These are phyloP conservation scores for Xylaria sp. DNA, from an alignment of 2,329 filamentous ascomycete species.

Conservation along the genomic window DNA sequence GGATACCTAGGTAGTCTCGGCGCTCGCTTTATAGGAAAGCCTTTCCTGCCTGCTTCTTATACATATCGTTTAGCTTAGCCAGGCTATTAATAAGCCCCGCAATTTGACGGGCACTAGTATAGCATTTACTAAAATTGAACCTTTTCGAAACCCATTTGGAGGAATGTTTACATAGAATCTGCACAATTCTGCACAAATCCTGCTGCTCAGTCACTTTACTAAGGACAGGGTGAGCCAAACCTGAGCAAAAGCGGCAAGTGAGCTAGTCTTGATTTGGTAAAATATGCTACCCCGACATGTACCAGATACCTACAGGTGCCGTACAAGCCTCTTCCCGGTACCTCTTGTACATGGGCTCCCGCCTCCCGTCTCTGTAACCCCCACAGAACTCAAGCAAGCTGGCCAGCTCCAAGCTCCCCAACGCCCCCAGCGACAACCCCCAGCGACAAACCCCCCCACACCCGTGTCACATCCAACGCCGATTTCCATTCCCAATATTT, in stretches of 20 bases:
- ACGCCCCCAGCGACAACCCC: neutral
- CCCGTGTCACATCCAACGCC: neutral
- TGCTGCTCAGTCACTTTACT: no score
- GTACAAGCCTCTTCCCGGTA: no score
- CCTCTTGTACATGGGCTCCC: no score
- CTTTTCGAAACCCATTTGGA: no score
- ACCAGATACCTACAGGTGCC: no score
- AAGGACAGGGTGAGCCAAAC: no score
- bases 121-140: neutral
- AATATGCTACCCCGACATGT: no score
- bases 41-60: neutral
- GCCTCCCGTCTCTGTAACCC: no score
- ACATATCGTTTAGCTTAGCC: neutral
- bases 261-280: no score
- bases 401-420: neutral
- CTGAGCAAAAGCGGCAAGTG: no score
- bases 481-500: conserved; percentile 14
- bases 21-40: neutral
- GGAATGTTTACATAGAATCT: neutral
- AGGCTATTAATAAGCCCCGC: neutral
- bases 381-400: neutral
- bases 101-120: neutral
- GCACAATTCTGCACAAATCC: no score
- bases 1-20: neutral
- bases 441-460: conserved; percentile 1